phyloP scores from a whole-genome alignment of 192 early-diverging fungal species.

The Helicostylum pulchrum region DNA sequence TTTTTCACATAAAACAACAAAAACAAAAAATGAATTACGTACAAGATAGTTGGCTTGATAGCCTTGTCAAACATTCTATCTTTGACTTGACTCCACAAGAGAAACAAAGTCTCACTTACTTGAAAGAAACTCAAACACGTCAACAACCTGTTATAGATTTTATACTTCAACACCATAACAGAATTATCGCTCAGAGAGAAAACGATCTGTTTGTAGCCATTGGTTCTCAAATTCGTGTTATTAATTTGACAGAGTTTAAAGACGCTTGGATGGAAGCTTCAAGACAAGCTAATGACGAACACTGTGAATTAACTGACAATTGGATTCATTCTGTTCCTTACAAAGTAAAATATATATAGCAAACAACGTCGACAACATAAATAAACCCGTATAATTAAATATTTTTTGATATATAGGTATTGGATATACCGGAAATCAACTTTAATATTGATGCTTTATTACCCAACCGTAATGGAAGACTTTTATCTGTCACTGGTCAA shows the following conservation, averaged over 20 bases:
- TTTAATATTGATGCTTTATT: constrained; percentile 59
- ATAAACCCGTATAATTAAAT: neutral
- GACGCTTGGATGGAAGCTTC: constrained; percentile 49
- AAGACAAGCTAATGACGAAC: constrained; percentile 21
- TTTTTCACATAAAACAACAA: neutral
- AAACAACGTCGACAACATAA: neutral
- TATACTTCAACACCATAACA: constrained; percentile 1
- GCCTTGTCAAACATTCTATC: constrained; percentile 13
- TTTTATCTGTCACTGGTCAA: constrained; percentile 58
- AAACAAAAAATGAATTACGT: neutral
- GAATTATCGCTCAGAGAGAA: constrained; percentile 42
- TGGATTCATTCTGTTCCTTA: constrained; percentile 35
- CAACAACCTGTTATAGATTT: neutral
- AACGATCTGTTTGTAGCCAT: constrained; percentile 63
- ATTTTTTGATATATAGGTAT: constrained; percentile 31
- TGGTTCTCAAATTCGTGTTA: constrained; percentile 52
- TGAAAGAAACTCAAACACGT: neutral
- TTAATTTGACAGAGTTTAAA: constrained; percentile 60
- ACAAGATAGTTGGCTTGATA: constrained; percentile 19
- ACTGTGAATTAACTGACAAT: constrained; percentile 12
- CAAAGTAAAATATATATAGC: constrained; percentile 10
- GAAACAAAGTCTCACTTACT: neutral
- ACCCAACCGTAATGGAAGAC: constrained; percentile 54
- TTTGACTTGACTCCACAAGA: constrained; percentile 11
- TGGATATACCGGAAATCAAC: constrained; percentile 44